Evolutionary conservation across 1,139 yeast species (phyloP).

Genomic region (Magnusiomyces fungicola): DNA sequence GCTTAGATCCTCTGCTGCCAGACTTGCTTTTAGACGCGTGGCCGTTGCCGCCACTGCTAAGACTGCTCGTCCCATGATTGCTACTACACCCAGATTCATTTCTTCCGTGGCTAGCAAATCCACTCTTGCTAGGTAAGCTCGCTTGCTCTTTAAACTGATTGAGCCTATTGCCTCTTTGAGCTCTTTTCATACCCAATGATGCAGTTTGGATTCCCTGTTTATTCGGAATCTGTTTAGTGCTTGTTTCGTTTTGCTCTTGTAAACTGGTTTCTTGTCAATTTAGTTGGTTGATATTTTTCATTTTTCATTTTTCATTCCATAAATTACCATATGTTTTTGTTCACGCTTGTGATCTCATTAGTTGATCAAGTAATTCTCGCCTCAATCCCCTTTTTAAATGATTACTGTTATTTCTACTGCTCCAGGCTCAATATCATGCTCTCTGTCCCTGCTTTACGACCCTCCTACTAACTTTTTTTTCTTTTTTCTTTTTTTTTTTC

Average conservation of each 20-base stretch:
- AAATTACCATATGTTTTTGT: not conserved
- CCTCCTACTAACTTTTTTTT: not conserved
- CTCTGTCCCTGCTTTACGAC: too few relatives aligned
- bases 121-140: constrained; percentile 7
- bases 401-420: constrained; percentile 5
- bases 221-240: not conserved
- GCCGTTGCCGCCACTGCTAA: constrained; percentile 10
- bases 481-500: not conserved
- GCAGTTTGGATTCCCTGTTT: not conserved
- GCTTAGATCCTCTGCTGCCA: constrained; percentile 13
- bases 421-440: not conserved
- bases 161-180: not conserved
- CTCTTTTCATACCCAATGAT: not conserved
- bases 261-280: not conserved
- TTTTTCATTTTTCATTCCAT: not conserved
- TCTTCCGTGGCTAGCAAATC: constrained; percentile 11
- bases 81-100: constrained; percentile 9
- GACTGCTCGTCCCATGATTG: constrained; percentile 10
- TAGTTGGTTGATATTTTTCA: not conserved
- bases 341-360: constrained; percentile 10
- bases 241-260: not conserved
- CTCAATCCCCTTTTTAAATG: constrained; percentile 12
- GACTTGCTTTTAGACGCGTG: constrained; percentile 10
- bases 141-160: not conserved
- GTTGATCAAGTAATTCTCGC: not conserved